Conservation (phyloP, 2,329 filamentous ascomycete genomes). For the Aspergillus vadensis region DNA sequence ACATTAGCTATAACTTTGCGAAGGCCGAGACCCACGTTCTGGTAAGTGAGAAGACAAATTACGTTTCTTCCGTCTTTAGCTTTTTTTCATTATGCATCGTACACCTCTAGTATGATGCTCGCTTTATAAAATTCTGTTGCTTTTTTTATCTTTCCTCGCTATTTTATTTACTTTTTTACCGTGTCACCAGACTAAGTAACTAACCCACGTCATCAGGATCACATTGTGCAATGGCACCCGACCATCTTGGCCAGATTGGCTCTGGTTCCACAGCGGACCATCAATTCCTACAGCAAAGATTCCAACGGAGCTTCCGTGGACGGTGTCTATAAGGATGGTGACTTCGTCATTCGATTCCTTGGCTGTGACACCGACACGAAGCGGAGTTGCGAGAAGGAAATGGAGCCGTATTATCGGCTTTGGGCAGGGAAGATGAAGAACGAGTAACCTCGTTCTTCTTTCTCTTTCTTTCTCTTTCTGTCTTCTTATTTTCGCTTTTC, state of each 20-base stretch:
- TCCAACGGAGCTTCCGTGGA: constrained; percentile 47
- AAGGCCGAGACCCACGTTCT: constrained; percentile 90
- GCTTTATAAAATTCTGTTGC: background rate
- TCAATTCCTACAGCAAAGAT: constrained; percentile 74
- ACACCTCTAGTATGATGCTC: background rate
- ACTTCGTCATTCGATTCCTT: constrained; percentile 78
- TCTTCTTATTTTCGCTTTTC: constrained; percentile 2
- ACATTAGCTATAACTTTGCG: constrained; percentile 92
- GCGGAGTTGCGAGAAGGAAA: constrained; percentile 71
- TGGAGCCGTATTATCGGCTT: constrained; percentile 55
- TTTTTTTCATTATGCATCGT: background rate
- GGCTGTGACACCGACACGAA: constrained; percentile 63
- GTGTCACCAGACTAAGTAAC: constrained; percentile 21
- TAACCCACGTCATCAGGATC: constrained; percentile 61
- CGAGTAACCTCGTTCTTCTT: constrained; percentile 12
- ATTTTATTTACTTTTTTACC: background rate
- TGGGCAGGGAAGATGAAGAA: constrained; percentile 42
- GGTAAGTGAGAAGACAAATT: constrained; percentile 54
- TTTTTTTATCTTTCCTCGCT: background rate
- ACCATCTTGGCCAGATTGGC: constrained; percentile 89
- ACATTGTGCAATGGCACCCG: constrained; percentile 94
- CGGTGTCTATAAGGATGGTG: constrained; percentile 74
- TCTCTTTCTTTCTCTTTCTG: background rate
- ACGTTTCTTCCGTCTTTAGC: background rate
- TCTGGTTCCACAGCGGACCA: constrained; percentile 78